Base-by-base conservation (phyloP, 2,329 filamentous ascomycete genomes). In the Alternaria dauci region DNA sequence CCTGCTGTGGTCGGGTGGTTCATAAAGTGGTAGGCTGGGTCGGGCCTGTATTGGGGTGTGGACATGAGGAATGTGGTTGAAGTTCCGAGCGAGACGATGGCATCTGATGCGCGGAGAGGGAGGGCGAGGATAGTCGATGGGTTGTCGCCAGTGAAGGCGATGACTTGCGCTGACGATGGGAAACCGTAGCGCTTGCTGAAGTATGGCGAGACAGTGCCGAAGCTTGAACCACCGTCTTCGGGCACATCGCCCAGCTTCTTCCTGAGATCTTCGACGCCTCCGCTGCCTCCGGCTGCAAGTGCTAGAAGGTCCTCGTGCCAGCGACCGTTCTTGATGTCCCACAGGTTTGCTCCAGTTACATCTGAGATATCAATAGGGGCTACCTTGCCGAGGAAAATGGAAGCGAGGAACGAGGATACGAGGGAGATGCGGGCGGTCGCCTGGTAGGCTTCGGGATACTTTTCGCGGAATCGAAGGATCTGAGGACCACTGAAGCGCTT, bases 61-160 rank as follows among this genome's bases (percentile, higher is more conserved):
- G 91, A 93, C 94, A 98, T 98, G 62, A 99, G 87, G 83, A 98
- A 97, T 4, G 95, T 99, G 1, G 94, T 97, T 30, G 92, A 96
- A 1, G 95, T 99, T 60, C 95, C 95, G 8, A 99, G 87, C 8
- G 92, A 96, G 38, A 98, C 93, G 76, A 98, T 97, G 65, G 94
- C 94, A 74, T 98, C 95, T 36, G 93, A 89, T 1, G 93, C 90
- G 6, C 91, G 89, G 41, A 98, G 85, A 3, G 95, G 95, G 18
- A 98, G 86, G 1, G 93, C 91, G 32, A 98, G 89, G 71, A 99
- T 97, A 1, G 95, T 98, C 1, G 93, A 90, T 25, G 94, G 95
- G 80, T 99, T 99, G 80, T 99, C 95, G 61, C 95, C 95, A 0
- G 95, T 98, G 75, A 95, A 96, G 1, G 94, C 91, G 9, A 91